Percentiles rank a stretch among this genome's conserved stretches.
Conservation (phyloP, 2,329 filamentous ascomycete species). For the Aureobasidium mangrovei region DNA sequence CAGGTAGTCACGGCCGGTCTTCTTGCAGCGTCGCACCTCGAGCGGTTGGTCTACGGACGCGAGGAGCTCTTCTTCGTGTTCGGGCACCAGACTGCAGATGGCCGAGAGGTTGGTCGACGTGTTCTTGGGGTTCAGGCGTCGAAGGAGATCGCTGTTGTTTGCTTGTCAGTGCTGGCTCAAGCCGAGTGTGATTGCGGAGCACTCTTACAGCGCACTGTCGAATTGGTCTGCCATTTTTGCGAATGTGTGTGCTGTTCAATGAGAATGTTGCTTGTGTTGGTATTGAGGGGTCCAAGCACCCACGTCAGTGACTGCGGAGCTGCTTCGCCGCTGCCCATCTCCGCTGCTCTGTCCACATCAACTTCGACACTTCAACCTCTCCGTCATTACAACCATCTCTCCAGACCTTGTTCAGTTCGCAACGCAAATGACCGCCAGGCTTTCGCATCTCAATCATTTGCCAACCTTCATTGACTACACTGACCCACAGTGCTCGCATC, state of each 20-base stretch:
- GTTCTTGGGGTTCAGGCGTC: slow-evolving; percentile 90
- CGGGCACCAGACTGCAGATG: slow-evolving; percentile 80
- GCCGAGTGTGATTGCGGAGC: not conserved
- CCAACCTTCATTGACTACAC: no score
- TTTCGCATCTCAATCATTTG: no score
- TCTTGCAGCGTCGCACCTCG: slow-evolving; percentile 72
- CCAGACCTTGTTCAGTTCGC: no score
- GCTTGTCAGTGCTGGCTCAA: not conserved
- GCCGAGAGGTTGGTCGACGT: slow-evolving; percentile 79
- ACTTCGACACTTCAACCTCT: no score
- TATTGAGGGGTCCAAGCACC: slow-evolving; percentile 8
- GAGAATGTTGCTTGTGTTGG: not conserved
- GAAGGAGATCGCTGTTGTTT: slow-evolving; percentile 76
- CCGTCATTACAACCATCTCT: no score
- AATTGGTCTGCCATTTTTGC: slow-evolving; percentile 17
- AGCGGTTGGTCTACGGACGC: slow-evolving; percentile 96
- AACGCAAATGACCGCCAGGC: no score
- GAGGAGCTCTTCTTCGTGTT: slow-evolving; percentile 93
- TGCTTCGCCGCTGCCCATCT: not conserved
- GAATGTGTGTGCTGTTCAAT: not conserved
- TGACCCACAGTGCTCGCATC: no score
- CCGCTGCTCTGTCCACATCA: no score
- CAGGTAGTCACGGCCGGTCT: slow-evolving; percentile 88
- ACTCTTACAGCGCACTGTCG: slow-evolving; percentile 16
- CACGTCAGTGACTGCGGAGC: slow-evolving; percentile 3